Base-by-base conservation (phyloP, 208 protist genomes). In the Naegleria fowleri region DNA sequence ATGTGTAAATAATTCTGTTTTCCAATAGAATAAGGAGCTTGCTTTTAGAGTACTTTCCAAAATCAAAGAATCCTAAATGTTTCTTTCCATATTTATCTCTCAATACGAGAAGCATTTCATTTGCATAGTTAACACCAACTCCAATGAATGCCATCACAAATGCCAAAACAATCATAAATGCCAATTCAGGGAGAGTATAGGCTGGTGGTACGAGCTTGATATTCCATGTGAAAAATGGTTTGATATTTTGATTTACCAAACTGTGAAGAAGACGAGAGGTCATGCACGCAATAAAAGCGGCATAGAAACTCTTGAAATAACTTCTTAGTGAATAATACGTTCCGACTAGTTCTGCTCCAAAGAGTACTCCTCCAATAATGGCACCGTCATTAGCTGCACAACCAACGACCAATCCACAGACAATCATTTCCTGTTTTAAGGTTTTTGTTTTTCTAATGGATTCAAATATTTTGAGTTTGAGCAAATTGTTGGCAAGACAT, bases 231-330 rank as follows among this genome's bases (percentile, higher is more conserved):
- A 86, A 16, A 29, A 48, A 48, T 48, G 40, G 40, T 39, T 40
- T 51, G 15, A 86, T 39, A 43, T 40, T 48, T 15, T 6, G 41
- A 29, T 48, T 43, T 40, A 16, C n/a, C 11, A 43, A 11, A 48
- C 22, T 33, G 11, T n/a, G 15, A 5, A 86, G 41, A 29, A 86
- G 48, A 4, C 83, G 16, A 79, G 16, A 36, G 9, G 67, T 79
- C 67, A 79, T 36, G 1, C 16, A 29, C 0, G 29, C 67, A 86
- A 86, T 86, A 48, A 40, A 29, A 38, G 83, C 33, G 2, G 16
- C 83, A 48, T 86, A 86, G 25, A 86, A 86, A 48, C 33, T 86
- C 83, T 86, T 86, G 13, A 86, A 86, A 40, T 43, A 86, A 29
- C 22, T 86, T 39, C 83, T 39, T 39, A 43, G 16, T 19, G 29